A percentile compares a stretch with the other conserved stretches of the same genome.
These are phyloP conservation scores for Boletus eberwhitei DNA, from an alignment of 768 basidiomycete genomes.

Conservation along the genomic window DNA sequence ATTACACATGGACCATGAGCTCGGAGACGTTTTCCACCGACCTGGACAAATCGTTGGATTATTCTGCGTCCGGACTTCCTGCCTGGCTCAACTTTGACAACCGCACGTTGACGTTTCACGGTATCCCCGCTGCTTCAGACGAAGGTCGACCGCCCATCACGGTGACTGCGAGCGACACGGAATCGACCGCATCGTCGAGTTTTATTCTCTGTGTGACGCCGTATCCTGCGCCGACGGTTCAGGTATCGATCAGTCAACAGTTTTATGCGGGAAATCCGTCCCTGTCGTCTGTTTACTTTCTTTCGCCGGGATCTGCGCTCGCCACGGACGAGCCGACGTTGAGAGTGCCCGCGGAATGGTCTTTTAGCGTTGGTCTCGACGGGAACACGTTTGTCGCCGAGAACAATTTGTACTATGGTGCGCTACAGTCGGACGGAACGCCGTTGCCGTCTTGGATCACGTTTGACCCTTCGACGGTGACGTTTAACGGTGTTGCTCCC, in stretches of 20 bases:
- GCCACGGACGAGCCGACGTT: conserved; percentile 49
- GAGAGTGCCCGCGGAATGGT: conserved; percentile 78
- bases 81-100: conserved; percentile 77
- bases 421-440: conserved; percentile 63
- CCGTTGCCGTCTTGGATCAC: conserved; percentile 70
- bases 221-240: conserved; percentile 50
- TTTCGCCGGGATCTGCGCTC: conserved; percentile 60
- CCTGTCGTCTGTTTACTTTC: conserved; percentile 72
- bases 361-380: conserved; percentile 85
- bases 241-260: conserved; percentile 53
- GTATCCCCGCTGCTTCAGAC: conserved; percentile 62
- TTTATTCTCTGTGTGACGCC: conserved; percentile 58
- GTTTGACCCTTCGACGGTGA: conserved; percentile 65
- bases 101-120: conserved; percentile 55
- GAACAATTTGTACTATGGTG: conserved; percentile 57
- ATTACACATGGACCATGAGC: conserved; percentile 71
- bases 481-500: conserved; percentile 79
- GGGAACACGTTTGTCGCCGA: conserved; percentile 54
- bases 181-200: conserved; percentile 47
- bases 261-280: conserved; percentile 58
- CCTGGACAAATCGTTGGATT: conserved; percentile 42
- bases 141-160: conserved; percentile 60
- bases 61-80: conserved; percentile 59
- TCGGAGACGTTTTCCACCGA: conserved; percentile 58
- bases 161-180: conserved; percentile 57